Percentiles rank a stretch among this genome's conserved stretches.
Conservation (phyloP, 108 stramenopile genomes). For the Craspedostauros australis region DNA sequence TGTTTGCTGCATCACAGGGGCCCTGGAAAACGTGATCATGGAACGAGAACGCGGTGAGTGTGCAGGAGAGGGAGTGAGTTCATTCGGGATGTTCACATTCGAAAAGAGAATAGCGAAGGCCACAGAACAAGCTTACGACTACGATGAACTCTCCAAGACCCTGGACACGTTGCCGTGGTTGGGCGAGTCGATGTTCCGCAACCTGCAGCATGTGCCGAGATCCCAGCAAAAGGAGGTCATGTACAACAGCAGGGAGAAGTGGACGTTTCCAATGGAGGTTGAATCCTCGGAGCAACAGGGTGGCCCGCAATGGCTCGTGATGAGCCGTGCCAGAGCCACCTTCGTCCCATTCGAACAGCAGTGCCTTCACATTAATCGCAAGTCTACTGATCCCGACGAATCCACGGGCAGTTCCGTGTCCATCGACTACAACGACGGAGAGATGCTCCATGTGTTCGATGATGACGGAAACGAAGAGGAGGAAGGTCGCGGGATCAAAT, state of each 20-base stretch:
- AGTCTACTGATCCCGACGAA: constrained; percentile 12
- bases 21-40: constrained; percentile 46
- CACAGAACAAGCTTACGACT: background rate
- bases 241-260: constrained; percentile 6
- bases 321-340: constrained; percentile 31
- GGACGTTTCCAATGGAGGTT: constrained; percentile 21
- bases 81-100: constrained; percentile 43
- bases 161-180: constrained; percentile 37
- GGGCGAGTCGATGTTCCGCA: constrained; percentile 9
- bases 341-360: constrained; percentile 2
- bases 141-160: constrained; percentile 6
- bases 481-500: background rate
- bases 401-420: constrained; percentile 5
- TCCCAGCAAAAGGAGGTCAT: constrained; percentile 6
- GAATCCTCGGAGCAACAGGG: constrained; percentile 22
- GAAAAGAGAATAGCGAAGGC: background rate
- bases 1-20: constrained; percentile 59
- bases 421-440: too few species aligned
- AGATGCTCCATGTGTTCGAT: too few species aligned
- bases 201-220: background rate
- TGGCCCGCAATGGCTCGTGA: constrained; percentile 38
- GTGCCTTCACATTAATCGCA: background rate
- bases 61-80: constrained; percentile 5
- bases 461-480: constrained; percentile 1
- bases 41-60: constrained; percentile 17